These are phyloP conservation scores for Skeletonema potamos DNA, from an alignment of 108 stramenopile species.

Conservation along the genomic window DNA sequence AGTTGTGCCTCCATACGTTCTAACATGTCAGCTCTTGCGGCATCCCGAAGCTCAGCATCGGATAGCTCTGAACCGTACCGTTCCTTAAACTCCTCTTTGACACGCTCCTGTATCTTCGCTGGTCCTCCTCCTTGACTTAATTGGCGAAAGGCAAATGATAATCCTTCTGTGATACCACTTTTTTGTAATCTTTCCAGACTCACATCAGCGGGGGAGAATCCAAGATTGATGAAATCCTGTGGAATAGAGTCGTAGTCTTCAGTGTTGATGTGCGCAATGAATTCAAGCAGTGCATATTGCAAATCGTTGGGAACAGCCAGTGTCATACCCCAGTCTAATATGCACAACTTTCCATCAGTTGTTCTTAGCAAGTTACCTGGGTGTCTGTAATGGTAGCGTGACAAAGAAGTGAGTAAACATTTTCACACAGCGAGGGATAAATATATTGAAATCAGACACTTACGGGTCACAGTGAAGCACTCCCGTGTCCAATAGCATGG, in stretches of 20 bases:
- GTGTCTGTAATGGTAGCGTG: background rate
- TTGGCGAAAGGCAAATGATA: constrained; percentile 75
- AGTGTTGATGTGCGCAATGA: constrained; percentile 88
- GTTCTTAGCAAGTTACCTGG: constrained; percentile 77
- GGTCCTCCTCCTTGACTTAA: constrained; percentile 72
- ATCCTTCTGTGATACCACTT: constrained; percentile 75
- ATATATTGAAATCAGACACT: background rate
- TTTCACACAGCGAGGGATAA: background rate
- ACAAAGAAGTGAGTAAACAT: background rate
- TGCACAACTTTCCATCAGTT: constrained; percentile 78
- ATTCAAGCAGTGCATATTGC: constrained; percentile 85
- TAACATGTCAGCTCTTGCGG: constrained; percentile 72
- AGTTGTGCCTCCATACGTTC: constrained; percentile 72
- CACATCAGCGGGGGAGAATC: constrained; percentile 68
- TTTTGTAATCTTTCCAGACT: constrained; percentile 56
- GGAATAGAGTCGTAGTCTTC: constrained; percentile 85
- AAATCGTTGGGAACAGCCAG: constrained; percentile 71
- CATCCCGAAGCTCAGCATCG: constrained; percentile 57
- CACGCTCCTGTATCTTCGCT: constrained; percentile 78
- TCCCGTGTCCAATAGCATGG: constrained; percentile 83
- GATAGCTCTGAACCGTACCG: constrained; percentile 65
- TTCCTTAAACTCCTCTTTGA: constrained; percentile 71
- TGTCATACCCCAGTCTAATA: constrained; percentile 91
- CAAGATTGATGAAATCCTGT: constrained; percentile 84
- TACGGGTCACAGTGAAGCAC: constrained; percentile 71